phyloP scores from a whole-genome alignment of 306 rosid species.

The Fragaria vesca region DNA sequence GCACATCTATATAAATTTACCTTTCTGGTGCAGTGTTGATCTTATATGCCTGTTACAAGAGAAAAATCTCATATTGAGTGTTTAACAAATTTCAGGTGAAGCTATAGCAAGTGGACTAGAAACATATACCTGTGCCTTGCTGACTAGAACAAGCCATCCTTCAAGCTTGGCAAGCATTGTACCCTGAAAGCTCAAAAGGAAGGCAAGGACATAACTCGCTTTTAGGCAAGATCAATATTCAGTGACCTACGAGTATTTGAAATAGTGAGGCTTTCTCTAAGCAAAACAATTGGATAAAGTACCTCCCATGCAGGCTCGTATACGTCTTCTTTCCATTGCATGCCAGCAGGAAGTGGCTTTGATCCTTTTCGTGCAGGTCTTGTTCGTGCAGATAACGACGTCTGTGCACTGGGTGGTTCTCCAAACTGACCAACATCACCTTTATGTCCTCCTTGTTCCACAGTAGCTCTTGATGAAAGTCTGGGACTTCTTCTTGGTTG shows the following conservation, averaged over 20 bases:
- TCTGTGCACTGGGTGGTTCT: not conserved
- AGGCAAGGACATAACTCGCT: not conserved
- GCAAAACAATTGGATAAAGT: not conserved
- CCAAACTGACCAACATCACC: not conserved
- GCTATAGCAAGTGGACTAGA: not conserved
- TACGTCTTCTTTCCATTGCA: not conserved
- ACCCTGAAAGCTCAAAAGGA: not conserved
- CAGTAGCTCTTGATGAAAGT: not conserved
- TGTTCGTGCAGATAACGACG: not conserved
- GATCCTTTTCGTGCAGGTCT: not conserved
- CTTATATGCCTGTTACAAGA: not conserved
- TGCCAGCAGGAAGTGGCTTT: not conserved
- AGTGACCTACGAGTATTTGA: not conserved
- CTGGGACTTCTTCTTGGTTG: not conserved
- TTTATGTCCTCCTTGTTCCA: not conserved
- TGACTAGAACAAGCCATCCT: not conserved
- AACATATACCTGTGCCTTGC: slow-evolving; percentile 2
- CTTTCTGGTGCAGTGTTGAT: not conserved
- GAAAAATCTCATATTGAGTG: not conserved
- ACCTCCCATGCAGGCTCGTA: slow-evolving; percentile 18
- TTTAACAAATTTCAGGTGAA: not conserved
- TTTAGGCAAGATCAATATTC: not conserved
- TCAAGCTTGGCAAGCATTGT: not conserved
- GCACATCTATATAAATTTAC: not conserved
- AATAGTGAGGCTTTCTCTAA: not conserved